Evolutionary conservation across 352 stramenopile species (phyloP), one percentile per base, ranked within the genome.

Genomic region (Phytophthora aleatoria): DNA sequence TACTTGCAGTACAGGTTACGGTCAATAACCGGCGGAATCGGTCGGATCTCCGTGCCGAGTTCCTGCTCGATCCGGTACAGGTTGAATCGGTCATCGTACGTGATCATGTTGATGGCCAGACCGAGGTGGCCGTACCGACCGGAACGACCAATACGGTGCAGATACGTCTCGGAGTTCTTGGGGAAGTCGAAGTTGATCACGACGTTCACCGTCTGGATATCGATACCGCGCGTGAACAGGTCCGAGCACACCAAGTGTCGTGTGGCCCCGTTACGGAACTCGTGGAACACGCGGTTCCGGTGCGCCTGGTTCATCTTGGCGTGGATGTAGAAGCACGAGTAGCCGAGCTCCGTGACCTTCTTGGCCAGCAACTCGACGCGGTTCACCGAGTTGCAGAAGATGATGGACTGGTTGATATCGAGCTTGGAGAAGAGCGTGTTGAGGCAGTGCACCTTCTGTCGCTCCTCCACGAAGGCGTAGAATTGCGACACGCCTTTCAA

Each of bases 131-230:
- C 98, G 69, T 99, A 99, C 31, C 98, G 91, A 51, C 98, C 98
- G 10, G 97, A 99, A 50, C 98, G 88, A 66, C 98, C 98, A 64
- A 99, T 99, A 48, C 98, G 94, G 74, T 99, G 98, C 45, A 99
- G 82, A 62, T 99, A 99, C 20, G 97, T 99, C 79, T 99, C 97
- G 27, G 92, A 98, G 79, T 99, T 99, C 79, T 99, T 99, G 11
- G 98, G 98, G 74, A 99, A 99, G 82, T 99, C 98, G 75, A 99
- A 99, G 83, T 99, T 99, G 80, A 99, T 99, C 36, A 99, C 98
- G n/a, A 99, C 97, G 73, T 99, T 99, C 20, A 99, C 98, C 51
- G 95, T 98, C 81, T 99, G 96, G 75, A 99, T 99, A 74, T 99
- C 98, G 57, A 99, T 99, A 74, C 98, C 98, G 54, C 98, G 92